phyloP scores from a whole-genome alignment of 345 rosid species.

The Erodium maritimum region DNA sequence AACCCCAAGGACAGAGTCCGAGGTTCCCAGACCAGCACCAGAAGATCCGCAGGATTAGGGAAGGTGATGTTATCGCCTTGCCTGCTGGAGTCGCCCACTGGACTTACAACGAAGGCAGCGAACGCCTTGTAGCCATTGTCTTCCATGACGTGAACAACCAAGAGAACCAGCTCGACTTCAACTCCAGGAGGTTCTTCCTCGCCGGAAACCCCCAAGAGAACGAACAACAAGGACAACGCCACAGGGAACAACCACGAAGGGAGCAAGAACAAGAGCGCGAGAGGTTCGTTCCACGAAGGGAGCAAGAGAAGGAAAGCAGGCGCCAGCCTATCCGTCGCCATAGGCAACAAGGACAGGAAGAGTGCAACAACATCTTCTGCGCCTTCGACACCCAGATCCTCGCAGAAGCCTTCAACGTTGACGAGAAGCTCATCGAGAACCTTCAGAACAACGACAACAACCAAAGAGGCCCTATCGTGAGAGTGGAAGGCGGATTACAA shows the following conservation, averaged over 20 bases:
- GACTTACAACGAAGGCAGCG: conserved; percentile 25
- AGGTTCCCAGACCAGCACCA: conserved; percentile 20
- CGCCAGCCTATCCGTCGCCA: not conserved
- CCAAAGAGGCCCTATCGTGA: conserved; percentile 17
- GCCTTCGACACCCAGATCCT: conserved; percentile 17
- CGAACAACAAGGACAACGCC: not conserved
- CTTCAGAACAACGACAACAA: conserved; percentile 6
- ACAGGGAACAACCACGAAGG: conserved; percentile 4
- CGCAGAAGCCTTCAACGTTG: conserved; percentile 22
- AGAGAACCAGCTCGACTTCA: conserved; percentile 24
- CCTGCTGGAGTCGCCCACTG: conserved; percentile 20
- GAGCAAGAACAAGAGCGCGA: conserved; percentile 6
- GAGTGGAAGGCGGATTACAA: conserved; percentile 6
- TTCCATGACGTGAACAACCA: conserved; percentile 16
- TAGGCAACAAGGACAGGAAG: not conserved
- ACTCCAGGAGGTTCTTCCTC: conserved; percentile 3
- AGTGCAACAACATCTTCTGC: conserved; percentile 15
- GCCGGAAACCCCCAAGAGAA: not conserved
- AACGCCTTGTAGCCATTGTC: conserved; percentile 19
- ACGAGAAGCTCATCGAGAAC: conserved; percentile 3
- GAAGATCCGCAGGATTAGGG: conserved; percentile 20
- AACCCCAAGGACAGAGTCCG: not conserved
- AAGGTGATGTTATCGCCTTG: conserved; percentile 23
- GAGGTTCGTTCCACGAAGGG: no score
- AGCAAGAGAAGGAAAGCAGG: conserved; percentile 4